These are phyloP conservation scores for Cephaloascus fragrans DNA, from an alignment of 805 yeast species.

Conservation along the genomic window DNA sequence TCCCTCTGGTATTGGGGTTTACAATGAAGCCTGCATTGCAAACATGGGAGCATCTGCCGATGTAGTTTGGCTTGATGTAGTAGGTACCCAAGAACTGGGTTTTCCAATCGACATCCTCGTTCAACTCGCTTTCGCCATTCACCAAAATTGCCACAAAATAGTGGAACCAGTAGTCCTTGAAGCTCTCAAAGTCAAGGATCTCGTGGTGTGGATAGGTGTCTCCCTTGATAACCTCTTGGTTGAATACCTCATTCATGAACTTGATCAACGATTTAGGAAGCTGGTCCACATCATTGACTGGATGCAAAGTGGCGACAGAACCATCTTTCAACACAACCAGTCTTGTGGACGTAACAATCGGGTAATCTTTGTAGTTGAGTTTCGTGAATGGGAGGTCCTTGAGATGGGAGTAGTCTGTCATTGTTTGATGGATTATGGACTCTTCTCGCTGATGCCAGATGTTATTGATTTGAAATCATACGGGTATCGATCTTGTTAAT, in stretches of 20 bases:
- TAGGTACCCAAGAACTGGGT: constrained; percentile 56
- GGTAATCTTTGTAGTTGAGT: constrained; percentile 11
- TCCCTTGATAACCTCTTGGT: constrained; percentile 62
- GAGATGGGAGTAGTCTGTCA: constrained; percentile 2
- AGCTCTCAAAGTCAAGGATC: constrained; percentile 34
- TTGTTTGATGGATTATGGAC: no score
- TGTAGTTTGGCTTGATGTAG: constrained; percentile 79
- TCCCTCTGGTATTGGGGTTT: constrained; percentile 46
- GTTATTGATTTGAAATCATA: no score
- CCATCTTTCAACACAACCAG: constrained; percentile 33
- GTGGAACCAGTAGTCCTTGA: constrained; percentile 55
- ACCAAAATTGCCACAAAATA: constrained; percentile 58
- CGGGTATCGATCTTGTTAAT: no score
- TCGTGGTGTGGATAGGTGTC: constrained; percentile 60
- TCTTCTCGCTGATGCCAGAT: no score
- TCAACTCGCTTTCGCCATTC: constrained; percentile 23
- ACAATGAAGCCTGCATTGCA: constrained; percentile 88
- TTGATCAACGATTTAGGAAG: constrained; percentile 43
- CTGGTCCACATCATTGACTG: constrained; percentile 36
- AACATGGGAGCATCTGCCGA: constrained; percentile 75
- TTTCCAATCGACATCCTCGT: constrained; percentile 30
- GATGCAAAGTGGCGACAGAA: constrained; percentile 47
- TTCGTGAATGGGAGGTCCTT: constrained; percentile 24
- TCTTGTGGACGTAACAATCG: constrained; percentile 24
- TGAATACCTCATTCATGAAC: constrained; percentile 42